Evolutionary conservation across 2,329 filamentous ascomycete genomes (phyloP), one percentile per base, ranked within the genome.

Genomic region (Cladorrhinum sp.): DNA sequence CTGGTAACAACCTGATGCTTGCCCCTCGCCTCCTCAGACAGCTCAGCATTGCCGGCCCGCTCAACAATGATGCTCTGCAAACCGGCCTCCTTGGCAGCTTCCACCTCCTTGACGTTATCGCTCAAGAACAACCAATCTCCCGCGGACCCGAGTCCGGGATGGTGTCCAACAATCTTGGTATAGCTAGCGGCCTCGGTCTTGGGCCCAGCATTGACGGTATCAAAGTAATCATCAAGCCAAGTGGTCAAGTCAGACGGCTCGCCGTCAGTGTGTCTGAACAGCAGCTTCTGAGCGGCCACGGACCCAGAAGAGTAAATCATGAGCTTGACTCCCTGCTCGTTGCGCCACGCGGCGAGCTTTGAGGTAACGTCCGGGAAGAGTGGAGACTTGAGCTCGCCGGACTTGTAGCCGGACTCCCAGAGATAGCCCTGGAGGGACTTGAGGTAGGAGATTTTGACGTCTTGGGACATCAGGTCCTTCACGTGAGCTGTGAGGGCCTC

Each of bases 241-340:
- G 76, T 75, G 2, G 79, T 83, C 68, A 90, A 73, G 71, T 91
- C 85, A n/a, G 80, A 76, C 18, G 80, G 79, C 62, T 81, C 75
- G 7, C 82, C 79, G 64, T 83, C 77, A 48, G 85, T 87, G 70
- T 92, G 85, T 62, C 81, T 80, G 74, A 94, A 94, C 64, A 94
- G 82, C 63, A 94, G 79, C 75, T 92, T 91, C 79, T 95, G 91
- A 14, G 91, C 91, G 20, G 87, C 82, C 5, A 94, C 88, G 21
- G 89, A 92, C 30, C 91, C 91, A 12, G 89, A 92, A 3, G 89
- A 92, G 77, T 93, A 95, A 70, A 95, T 93, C 68, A 89, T 84
- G 65, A 93, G 80, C 62, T 78, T 78, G 63, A 84, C 77, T 24
- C 81, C 82, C 28, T 28, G 26, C 26, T 78, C 73, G 16, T 74